Base-by-base conservation (phyloP, 2,329 filamentous ascomycete genomes). In the Fusarium ramigenum region DNA sequence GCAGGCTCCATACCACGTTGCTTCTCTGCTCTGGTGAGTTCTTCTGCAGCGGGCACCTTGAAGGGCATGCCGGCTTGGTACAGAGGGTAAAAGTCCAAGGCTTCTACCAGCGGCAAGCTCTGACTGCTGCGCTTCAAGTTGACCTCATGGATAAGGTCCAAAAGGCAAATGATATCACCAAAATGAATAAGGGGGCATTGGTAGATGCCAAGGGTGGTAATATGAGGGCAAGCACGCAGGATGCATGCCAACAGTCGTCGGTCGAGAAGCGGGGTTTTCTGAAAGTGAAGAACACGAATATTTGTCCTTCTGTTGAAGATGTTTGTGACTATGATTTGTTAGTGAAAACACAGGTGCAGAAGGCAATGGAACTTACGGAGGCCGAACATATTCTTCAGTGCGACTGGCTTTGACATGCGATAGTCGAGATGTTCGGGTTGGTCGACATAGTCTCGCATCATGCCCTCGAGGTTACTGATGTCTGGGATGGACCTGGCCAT, bases 121-220 rank as follows among this genome's bases (percentile, higher is more conserved):
- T 57, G 5, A 16, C 54, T 18, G 6, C 58, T 28, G 1, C 82
- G 78, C 6, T 70, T 46, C 18, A 40, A 11, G 47, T 84, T 84
- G 47, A 84, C 70, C 47, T 83, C 81, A 37, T 79, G 60, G 25
- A 84, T 81, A 5, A 83, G 64, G 57, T 84, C 81, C 3, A 84
- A 70, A 1, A 84, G 60, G 16, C 71, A 75, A 2, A 82, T 57
- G 1, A 82, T 60, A 28, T 84, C 82, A 15, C 80, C 82, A n/a
- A 82, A 75, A 34, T 83, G 79, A 9, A 84, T 70, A 4, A 83
- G 63, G 0, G 81, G 81, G 32, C 82, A 84, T 54, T 81, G 77
- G 60, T 83, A 84, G 5, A 84, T 72, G 5, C 82, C 82, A 19
- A 84, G 4, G 75, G 79, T 80, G 8, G 70, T 75, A 14, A 83